Percentiles rank a stretch among this genome's conserved stretches.
Evolutionary conservation across 805 yeast species (phyloP).

Genomic region (Cyberlindnera euphorbiiphila): DNA sequence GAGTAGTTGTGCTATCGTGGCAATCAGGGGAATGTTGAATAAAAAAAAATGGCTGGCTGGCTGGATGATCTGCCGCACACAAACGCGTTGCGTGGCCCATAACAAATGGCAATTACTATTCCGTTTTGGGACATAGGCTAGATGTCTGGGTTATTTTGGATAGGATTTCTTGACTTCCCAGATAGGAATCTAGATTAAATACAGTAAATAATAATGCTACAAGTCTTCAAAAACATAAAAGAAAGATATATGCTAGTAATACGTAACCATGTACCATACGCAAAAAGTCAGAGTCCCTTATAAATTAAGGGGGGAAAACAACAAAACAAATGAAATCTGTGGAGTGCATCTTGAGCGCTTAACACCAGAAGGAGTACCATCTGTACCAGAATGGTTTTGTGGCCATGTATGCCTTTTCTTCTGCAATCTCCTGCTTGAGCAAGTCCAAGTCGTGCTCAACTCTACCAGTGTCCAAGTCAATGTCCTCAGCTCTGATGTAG

Average conservation of each 20-base stretch:
- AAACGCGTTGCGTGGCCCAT: slow-evolving; percentile 8
- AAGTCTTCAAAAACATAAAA: too few species aligned
- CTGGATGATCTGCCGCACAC: slow-evolving; percentile 10
- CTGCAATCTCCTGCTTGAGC: slow-evolving; percentile 50
- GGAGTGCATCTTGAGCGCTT: neutral
- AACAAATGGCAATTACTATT: slow-evolving; percentile 8
- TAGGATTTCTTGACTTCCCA: neutral
- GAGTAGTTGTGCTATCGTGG: neutral
- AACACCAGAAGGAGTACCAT: slow-evolving; percentile 50
- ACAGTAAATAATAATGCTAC: too few species aligned
- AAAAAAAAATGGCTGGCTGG: slow-evolving; percentile 14
- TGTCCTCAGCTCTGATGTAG: slow-evolving; percentile 42
- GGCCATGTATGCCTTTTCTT: slow-evolving; percentile 49
- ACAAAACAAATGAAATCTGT: slow-evolving; percentile 1
- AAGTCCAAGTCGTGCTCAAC: slow-evolving; percentile 56
- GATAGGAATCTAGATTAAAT: neutral
- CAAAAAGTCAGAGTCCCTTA: too few species aligned
- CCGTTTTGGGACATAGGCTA: slow-evolving; percentile 12
- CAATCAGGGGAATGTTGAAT: neutral
- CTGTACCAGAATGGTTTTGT: slow-evolving; percentile 45
- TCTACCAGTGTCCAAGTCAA: slow-evolving; percentile 63
- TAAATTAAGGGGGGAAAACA: too few species aligned
- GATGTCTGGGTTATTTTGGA: neutral
- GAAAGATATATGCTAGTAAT: neutral
- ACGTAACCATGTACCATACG: too few species aligned